These are phyloP conservation scores for Arthrobotrys conoides DNA, from an alignment of 2,329 filamentous ascomycete genomes.

Conservation along the genomic window DNA sequence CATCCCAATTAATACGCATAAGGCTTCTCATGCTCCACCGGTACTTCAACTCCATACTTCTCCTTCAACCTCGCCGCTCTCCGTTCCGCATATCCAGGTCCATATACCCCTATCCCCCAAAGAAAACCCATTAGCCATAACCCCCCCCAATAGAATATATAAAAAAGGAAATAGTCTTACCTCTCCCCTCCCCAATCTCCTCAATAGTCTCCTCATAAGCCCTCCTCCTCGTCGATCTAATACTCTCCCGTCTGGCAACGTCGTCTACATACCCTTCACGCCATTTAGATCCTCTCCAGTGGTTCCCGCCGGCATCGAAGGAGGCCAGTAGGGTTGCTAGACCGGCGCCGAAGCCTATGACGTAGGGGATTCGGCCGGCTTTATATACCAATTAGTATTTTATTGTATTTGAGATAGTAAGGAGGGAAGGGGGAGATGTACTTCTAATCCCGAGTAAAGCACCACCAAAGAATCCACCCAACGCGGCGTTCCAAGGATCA, in stretches of 20 bases:
- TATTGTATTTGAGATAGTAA: not conserved
- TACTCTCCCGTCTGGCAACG: constrained; percentile 80
- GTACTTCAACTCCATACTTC: constrained; percentile 88
- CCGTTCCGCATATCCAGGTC: constrained; percentile 86
- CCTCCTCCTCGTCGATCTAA: constrained; percentile 81
- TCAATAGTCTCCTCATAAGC: constrained; percentile 84
- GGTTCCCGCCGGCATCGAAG: constrained; percentile 78
- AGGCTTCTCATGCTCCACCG: constrained; percentile 68
- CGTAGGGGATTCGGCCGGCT: constrained; percentile 76
- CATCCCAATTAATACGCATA: constrained; percentile 66
- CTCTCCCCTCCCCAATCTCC: constrained; percentile 87
- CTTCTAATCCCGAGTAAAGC: constrained; percentile 79
- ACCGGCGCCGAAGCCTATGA: constrained; percentile 77
- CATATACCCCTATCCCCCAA: constrained; percentile 77
- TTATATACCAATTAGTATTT: constrained; percentile 67
- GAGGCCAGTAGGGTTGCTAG: constrained; percentile 74
- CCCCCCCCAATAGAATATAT: too few species aligned
- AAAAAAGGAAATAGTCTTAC: constrained; percentile 70
- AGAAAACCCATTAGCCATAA: not conserved
- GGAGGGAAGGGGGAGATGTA: constrained; percentile 70
- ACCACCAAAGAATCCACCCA: constrained; percentile 84
- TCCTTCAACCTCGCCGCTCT: constrained; percentile 84
- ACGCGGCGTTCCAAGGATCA: constrained; percentile 80
- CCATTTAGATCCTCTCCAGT: constrained; percentile 71
- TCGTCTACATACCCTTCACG: constrained; percentile 74